Evolutionary conservation across 805 yeast species (phyloP).

Genomic region (Saccharomycopsis sp.): DNA sequence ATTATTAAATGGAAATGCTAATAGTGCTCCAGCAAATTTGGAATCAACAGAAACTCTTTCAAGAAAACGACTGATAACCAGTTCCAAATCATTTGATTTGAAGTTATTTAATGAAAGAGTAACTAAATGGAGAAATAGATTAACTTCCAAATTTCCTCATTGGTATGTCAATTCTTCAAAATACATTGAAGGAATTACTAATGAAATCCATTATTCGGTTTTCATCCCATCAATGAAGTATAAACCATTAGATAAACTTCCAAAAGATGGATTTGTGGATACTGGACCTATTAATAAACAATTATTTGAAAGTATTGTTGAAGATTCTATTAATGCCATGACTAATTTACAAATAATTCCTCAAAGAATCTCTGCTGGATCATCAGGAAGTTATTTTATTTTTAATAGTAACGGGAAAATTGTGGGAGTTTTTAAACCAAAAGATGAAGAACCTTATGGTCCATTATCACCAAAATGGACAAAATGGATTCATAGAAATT

Average conservation of each 20-base stretch:
- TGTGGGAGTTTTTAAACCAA: slow-evolving; percentile 64
- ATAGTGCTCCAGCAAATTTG: not conserved
- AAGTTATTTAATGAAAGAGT: slow-evolving; percentile 15
- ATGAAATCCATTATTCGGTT: slow-evolving; percentile 46
- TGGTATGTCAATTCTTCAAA: slow-evolving; percentile 21
- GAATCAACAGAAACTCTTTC: not conserved
- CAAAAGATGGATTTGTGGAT: slow-evolving; percentile 22
- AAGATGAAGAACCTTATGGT: slow-evolving; percentile 75
- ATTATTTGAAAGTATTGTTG: slow-evolving; percentile 32
- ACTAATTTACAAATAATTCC: slow-evolving; percentile 38
- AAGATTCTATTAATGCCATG: slow-evolving; percentile 37
- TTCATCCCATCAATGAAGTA: slow-evolving; percentile 33
- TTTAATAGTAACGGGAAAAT: slow-evolving; percentile 27
- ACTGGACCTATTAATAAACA: slow-evolving; percentile 22
- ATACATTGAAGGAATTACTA: slow-evolving; percentile 21
- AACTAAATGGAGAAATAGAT: slow-evolving; percentile 21
- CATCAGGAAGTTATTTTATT: slow-evolving; percentile 63
- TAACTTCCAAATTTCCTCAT: slow-evolving; percentile 19
- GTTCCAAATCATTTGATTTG: not conserved
- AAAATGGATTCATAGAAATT: slow-evolving; percentile 65
- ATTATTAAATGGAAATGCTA: not conserved
- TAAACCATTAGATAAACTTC: slow-evolving; percentile 22
- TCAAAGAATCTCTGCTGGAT: slow-evolving; percentile 47
- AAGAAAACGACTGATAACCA: not conserved
- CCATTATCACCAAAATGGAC: slow-evolving; percentile 73